A percentile compares a stretch with the other conserved stretches of the same genome.
phyloP scores from a whole-genome alignment of 2,329 filamentous ascomycete genomes.

The Ophiocordyceps sinensis region DNA sequence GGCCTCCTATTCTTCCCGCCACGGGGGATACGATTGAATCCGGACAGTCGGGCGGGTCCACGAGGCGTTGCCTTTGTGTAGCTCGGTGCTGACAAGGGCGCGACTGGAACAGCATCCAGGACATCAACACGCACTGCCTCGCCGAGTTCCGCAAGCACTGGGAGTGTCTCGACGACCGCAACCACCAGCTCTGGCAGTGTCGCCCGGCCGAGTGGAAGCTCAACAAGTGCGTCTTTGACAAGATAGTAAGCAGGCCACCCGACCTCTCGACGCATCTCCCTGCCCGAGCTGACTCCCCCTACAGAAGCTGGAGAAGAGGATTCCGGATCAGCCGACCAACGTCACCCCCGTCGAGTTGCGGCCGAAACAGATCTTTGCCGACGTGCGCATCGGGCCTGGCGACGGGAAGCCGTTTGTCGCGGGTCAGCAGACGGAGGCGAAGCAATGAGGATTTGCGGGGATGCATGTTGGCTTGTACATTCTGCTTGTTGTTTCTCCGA shows the following conservation, averaged over 20 bases:
- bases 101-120: constrained; percentile 52
- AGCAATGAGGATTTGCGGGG: constrained; percentile 14
- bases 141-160: constrained; percentile 86
- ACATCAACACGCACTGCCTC: constrained; percentile 91
- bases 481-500: no score
- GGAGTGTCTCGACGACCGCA: constrained; percentile 92
- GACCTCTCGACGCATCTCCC: not conserved
- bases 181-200: constrained; percentile 96
- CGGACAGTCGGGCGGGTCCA: no score
- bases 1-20: not conserved
- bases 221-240: constrained; percentile 92
- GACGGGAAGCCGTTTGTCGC: constrained; percentile 28
- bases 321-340: constrained; percentile 58
- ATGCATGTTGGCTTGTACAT: not conserved
- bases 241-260: constrained; percentile 52
- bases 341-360: constrained; percentile 62
- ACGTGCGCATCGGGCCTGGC: constrained; percentile 29
- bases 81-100: not conserved
- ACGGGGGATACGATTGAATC: no score
- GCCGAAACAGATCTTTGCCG: constrained; percentile 46
- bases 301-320: constrained; percentile 67
- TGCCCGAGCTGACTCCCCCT: not conserved
- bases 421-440: constrained; percentile 16
- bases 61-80: not conserved
- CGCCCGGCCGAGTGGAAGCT: constrained; percentile 74